Evolutionary conservation across 352 stramenopile species (phyloP).

Genomic region (Phytophthora macrochlamydospora): DNA sequence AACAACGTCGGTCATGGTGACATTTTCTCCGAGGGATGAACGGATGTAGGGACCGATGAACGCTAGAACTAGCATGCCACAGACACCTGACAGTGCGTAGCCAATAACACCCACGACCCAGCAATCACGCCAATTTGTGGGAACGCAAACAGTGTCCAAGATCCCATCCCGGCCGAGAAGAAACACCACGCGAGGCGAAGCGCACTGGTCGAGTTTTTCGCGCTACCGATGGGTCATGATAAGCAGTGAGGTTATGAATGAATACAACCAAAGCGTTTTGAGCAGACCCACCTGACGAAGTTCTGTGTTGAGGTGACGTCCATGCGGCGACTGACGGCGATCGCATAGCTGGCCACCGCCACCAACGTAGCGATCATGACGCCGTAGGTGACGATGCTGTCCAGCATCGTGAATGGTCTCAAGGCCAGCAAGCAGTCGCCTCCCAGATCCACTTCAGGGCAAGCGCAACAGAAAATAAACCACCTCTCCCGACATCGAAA

Average conservation of each 20-base stretch:
- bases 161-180: constrained; percentile 71
- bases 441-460: no score
- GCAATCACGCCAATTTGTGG: constrained; percentile 66
- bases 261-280: not conserved
- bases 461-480: no score
- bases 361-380: constrained; percentile 70
- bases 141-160: constrained; percentile 74
- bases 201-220: constrained; percentile 61
- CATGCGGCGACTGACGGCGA: constrained; percentile 60
- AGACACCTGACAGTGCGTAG: constrained; percentile 61
- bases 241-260: not conserved
- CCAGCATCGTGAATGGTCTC: constrained; percentile 43
- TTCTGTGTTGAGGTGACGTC: constrained; percentile 59
- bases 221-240: constrained; percentile 16
- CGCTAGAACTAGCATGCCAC: constrained; percentile 52
- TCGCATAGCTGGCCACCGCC: constrained; percentile 65
- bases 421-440: no score
- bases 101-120: constrained; percentile 71
- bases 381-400: constrained; percentile 50
- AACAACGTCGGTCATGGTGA: constrained; percentile 74
- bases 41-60: constrained; percentile 53
- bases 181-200: constrained; percentile 68
- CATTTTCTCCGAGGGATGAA: constrained; percentile 54
- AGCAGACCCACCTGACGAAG: constrained; percentile 58
- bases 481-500: no score